phyloP scores from a whole-genome alignment of 2,329 filamentous ascomycete genomes.

The Allantophomopsis cytisporea region DNA sequence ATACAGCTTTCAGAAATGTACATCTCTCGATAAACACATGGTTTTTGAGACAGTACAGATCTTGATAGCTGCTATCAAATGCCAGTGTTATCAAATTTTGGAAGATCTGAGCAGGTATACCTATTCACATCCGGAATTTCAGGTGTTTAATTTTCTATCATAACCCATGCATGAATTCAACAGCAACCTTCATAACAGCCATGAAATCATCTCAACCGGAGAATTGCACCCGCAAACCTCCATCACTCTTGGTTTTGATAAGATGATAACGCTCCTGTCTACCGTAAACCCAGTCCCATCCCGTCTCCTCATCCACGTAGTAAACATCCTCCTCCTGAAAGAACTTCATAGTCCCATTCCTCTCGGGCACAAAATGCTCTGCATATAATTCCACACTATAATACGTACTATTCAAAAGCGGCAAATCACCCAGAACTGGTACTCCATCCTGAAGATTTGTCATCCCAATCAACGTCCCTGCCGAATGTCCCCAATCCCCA shows the following conservation, averaged over 20 bases:
- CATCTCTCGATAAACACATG: too few species aligned
- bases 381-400: constrained; percentile 36
- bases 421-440: constrained; percentile 30
- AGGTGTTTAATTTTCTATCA: too few species aligned
- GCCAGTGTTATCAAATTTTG: too few species aligned
- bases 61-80: too few species aligned
- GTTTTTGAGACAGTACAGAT: too few species aligned
- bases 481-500: constrained; percentile 35
- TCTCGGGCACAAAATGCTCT: constrained; percentile 30
- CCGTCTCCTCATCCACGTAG: constrained; percentile 22
- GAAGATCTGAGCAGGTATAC: too few species aligned
- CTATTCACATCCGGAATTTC: too few species aligned
- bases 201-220: too few species aligned
- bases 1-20: too few species aligned
- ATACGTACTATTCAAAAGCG: constrained; percentile 28
- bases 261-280: constrained; percentile 30
- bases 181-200: too few species aligned
- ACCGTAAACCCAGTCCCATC: constrained; percentile 34
- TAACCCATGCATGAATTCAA: too few species aligned
- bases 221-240: too few species aligned
- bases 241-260: constrained; percentile 7
- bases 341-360: constrained; percentile 28
- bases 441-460: constrained; percentile 34
- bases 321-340: constrained; percentile 36
- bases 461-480: constrained; percentile 34